Conservation (phyloP, 805 yeast genomes). For the Candida qinlingensis region DNA sequence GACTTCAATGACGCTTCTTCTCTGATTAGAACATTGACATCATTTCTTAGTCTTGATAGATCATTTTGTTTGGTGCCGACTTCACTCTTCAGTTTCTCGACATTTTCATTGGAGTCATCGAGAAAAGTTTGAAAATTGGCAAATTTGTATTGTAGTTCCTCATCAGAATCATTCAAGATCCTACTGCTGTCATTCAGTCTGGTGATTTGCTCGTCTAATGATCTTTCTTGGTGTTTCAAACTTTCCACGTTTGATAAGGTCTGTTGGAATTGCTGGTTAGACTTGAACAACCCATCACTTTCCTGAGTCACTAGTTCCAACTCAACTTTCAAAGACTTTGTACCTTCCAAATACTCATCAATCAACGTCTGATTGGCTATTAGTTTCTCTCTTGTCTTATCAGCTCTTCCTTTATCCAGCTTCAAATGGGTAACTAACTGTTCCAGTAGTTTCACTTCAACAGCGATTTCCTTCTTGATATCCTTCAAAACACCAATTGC, state of each 20-base stretch:
- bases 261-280: conserved; percentile 78
- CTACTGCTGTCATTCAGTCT: conserved; percentile 45
- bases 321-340: conserved; percentile 41
- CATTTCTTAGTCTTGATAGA: conserved; percentile 26
- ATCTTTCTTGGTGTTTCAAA: conserved; percentile 40
- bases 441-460: conserved; percentile 69
- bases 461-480: conserved; percentile 70
- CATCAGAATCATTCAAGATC: conserved; percentile 39
- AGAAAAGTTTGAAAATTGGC: conserved; percentile 35
- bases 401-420: conserved; percentile 70
- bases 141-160: conserved; percentile 34
- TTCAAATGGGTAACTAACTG: conserved; percentile 75
- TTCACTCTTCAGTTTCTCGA: conserved; percentile 21
- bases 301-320: conserved; percentile 51
- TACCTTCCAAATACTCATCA: conserved; percentile 40
- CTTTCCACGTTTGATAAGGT: conserved; percentile 60
- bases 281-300: conserved; percentile 58
- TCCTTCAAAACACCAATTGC: conserved; percentile 75
- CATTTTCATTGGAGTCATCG: conserved; percentile 25
- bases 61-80: conserved; percentile 21
- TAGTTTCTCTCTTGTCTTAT: conserved; percentile 45
- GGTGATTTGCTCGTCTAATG: conserved; percentile 44
- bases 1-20: conserved; percentile 53
- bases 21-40: conserved; percentile 35
- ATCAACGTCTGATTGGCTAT: conserved; percentile 38